Base-by-base conservation (phyloP, 148 eudicot species). In the Diospyros lotus region DNA sequence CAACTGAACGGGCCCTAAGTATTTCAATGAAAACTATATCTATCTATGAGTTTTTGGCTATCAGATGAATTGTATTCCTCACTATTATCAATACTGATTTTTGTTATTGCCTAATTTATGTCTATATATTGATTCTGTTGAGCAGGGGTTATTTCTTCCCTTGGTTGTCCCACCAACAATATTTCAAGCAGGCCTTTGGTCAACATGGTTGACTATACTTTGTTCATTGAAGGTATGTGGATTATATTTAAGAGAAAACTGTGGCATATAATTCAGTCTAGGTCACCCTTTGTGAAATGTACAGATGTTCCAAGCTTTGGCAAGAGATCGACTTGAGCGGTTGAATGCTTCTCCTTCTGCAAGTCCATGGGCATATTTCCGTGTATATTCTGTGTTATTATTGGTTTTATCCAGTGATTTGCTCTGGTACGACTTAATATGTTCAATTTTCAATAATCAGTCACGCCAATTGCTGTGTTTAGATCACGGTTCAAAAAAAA, bases 221-320 rank as follows among this genome's bases (percentile, higher is more conserved):
- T 92, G 98, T 77, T 87, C 89, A 55, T 73, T 95, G 76, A 95
- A 95, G 98, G 98, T 95, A 81, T 50, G 41, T 73, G 15, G 66
- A 58, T 74, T 46, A 48, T 44, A 70, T 48, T 46, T 55, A 43
- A 43, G 73, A 78, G 11, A 45, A n/a, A 53, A 72, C 44, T 48
- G 58, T 73, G 64, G 69, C n/a, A 66, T 77, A 59, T 76, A 58
- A 58, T 77, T 9, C 53, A 9, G 61, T 12, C 73, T 54, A 41
- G 40, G 14, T 42, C 4, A 40, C 40, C 65, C 67, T 41, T 66
- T 76, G 63, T 50, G 17, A 75, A 55, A 76, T 75, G 54, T 75
- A 65, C 80, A 95, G 98, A 95, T 95, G 98, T 95, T 95, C 83
- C 97, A 95, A 95, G 98, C 97, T 73, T 86, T 95, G 82, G 97